These are phyloP conservation scores for Lachancea nothofagi DNA, from an alignment of 805 yeast genomes.

Conservation along the genomic window DNA sequence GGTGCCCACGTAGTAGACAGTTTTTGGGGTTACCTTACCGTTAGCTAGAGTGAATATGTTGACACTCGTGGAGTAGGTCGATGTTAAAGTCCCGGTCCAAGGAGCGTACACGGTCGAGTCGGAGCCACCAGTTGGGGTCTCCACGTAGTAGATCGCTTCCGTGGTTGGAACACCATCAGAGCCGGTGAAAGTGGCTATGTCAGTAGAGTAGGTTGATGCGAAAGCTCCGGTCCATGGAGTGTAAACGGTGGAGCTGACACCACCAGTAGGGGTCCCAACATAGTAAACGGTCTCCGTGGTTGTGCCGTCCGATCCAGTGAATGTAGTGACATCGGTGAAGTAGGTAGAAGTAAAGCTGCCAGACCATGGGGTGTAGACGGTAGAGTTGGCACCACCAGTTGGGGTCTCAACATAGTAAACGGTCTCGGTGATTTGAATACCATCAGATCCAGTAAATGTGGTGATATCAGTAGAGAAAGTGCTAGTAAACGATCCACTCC, in stretches of 20 bases:
- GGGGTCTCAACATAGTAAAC: slow-evolving; percentile 18
- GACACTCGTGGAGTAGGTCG: slow-evolving; percentile 7
- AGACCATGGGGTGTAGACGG: slow-evolving; percentile 9
- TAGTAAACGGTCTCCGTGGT: slow-evolving; percentile 6
- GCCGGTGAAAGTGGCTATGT: slow-evolving; percentile 6
- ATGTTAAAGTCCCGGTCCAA: slow-evolving; percentile 12
- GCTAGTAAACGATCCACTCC: slow-evolving; percentile 9
- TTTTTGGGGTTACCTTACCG: slow-evolving; percentile 12
- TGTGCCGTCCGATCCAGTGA: slow-evolving; percentile 6
- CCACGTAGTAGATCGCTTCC: slow-evolving; percentile 13
- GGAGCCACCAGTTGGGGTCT: slow-evolving; percentile 8
- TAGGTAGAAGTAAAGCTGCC: slow-evolving; percentile 12
- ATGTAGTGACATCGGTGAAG: slow-evolving; percentile 1
- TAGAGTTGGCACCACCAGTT: not conserved
- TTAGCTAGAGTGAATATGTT: slow-evolving; percentile 11
- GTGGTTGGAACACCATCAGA: slow-evolving; percentile 11
- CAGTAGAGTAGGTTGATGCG: slow-evolving; percentile 15
- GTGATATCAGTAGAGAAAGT: slow-evolving; percentile 8
- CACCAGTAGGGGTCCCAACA: slow-evolving; percentile 5
- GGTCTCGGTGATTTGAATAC: slow-evolving; percentile 12
- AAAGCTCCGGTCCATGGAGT: slow-evolving; percentile 7
- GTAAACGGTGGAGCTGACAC: not conserved
- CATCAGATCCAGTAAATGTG: slow-evolving; percentile 11
- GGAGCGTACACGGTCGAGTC: slow-evolving; percentile 6
- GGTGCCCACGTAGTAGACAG: slow-evolving; percentile 15